Conservation (phyloP, 78 protist genomes). For the Dictyostelium discoideum region DNA sequence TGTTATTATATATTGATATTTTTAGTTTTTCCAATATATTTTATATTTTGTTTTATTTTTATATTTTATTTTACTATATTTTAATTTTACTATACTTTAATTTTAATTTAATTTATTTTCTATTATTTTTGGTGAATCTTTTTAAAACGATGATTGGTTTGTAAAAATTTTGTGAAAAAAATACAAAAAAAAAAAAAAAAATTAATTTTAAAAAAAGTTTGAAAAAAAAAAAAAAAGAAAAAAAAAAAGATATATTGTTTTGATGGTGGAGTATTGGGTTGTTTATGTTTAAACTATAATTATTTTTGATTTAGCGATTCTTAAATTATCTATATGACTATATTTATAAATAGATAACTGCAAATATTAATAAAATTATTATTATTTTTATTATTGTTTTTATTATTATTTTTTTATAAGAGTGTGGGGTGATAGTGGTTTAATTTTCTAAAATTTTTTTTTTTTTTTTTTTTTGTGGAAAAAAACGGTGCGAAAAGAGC, state of each 20-base stretch:
- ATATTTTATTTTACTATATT: neutral
- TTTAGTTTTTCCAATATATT: neutral
- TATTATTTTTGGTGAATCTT: neutral
- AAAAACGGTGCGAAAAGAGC: too few relatives aligned
- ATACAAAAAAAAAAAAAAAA: too few relatives aligned
- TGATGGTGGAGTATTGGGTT: too few relatives aligned
- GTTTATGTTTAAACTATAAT: too few relatives aligned
- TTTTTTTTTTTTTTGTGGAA: too few relatives aligned
- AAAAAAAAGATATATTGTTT: too few relatives aligned
- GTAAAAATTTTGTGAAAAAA: too few relatives aligned
- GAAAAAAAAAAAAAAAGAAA: too few relatives aligned
- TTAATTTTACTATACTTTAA: neutral
- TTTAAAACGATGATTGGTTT: neutral
- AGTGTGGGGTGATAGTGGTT: neutral
- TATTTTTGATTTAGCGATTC: neutral
- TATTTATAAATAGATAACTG: neutral
- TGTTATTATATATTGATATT: too few relatives aligned
- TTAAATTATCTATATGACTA: neutral
- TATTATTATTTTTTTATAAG: neutral
- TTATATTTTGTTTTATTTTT: neutral
- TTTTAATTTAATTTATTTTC: neutral
- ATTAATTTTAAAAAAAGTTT: too few relatives aligned
- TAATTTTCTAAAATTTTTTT: too few relatives aligned
- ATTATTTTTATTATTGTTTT: too few relatives aligned
- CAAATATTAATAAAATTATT: neutral